These are phyloP conservation scores for Colletotrichum sansevieriae DNA, from an alignment of 2,329 filamentous ascomycete genomes.

Conservation along the genomic window DNA sequence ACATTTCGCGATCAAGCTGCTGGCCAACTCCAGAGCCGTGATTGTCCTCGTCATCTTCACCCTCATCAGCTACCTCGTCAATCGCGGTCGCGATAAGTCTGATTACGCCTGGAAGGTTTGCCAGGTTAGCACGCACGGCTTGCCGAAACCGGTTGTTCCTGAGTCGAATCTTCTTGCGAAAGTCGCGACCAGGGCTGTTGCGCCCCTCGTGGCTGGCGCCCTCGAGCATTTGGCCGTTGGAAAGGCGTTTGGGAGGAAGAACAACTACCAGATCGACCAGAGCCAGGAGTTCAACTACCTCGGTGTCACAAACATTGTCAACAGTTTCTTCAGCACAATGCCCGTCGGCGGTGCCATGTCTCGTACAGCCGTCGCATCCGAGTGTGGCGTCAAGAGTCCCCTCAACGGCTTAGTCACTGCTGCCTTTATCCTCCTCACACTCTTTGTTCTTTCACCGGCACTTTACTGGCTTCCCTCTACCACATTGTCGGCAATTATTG, in stretches of 20 bases:
- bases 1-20: conserved; percentile 68
- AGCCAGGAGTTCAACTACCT: conserved; percentile 76
- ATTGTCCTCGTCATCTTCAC: conserved; percentile 73
- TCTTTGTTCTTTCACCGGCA: conserved; percentile 71
- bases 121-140: conserved; percentile 67
- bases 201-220: conserved; percentile 71
- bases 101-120: conserved; percentile 70
- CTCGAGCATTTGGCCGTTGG: conserved; percentile 76
- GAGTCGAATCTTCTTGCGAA: conserved; percentile 48
- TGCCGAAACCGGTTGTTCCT: conserved; percentile 63
- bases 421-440: conserved; percentile 71
- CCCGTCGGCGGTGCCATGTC: conserved; percentile 76
- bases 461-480: conserved; percentile 78
- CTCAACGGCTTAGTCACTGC: conserved; percentile 72
- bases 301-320: conserved; percentile 73
- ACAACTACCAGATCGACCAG: conserved; percentile 73
- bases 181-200: conserved; percentile 67
- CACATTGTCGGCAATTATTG: conserved; percentile 75
- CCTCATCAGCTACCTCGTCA: conserved; percentile 73
- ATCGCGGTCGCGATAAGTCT: conserved; percentile 61
- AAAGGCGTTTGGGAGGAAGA: conserved; percentile 72
- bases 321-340: conserved; percentile 75
- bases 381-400: conserved; percentile 72
- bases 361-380: conserved; percentile 75
- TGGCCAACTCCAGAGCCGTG: conserved; percentile 72